Evolutionary conservation across 2,329 filamentous ascomycete species (phyloP), one percentile per base, ranked within the genome.

Genomic region (Rugonectria rugulosa): DNA sequence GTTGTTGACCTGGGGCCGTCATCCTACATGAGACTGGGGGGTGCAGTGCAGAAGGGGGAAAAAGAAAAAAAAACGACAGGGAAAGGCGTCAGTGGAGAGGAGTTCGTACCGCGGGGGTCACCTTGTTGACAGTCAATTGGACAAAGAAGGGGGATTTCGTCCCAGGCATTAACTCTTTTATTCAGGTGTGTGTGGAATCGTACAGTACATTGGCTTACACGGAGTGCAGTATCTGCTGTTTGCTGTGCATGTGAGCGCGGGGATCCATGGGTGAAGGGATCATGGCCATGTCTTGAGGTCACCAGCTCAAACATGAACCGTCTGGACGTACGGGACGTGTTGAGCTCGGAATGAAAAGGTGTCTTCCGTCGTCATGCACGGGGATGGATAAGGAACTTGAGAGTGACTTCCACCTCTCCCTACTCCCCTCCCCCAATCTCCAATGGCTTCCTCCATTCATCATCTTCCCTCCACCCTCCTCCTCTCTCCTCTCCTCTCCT

Each of bases 41-140:
- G 17, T 40, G 34, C 45, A 29, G 17, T 40, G 34, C 45, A 29
- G 20, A 48, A 32, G 29, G 34, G 20, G 45, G 31, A 8, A 50
- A 24, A 41, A 23, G 20, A 29, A 26, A 31, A 55, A 49, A 43
- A 23, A 24, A 44, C 12, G 32, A 37, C 38, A 24, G 17, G 14
- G 20, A 41, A 45, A 23, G 24, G 36, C 36, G n/a, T 6, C 46
- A 46, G 46, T 56, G 53, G 40, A 55, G 44, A 56, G 53, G 40
- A 21, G 53, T 56, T 56, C 53, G 40, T 41, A 46, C 40, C 40
- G 41, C 46, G 41, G 36, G 40, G 45, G 21, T 40, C 23, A 34
- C 51, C 53, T 38, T n/a, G 45, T 50, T 41, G 49, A 44, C 52
- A 24, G 14, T 48, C 38, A 55, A 44, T 40, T 49, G 45, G 32